Conservation (phyloP, 805 yeast species). For the Zygosaccharomyces bisporus region DNA sequence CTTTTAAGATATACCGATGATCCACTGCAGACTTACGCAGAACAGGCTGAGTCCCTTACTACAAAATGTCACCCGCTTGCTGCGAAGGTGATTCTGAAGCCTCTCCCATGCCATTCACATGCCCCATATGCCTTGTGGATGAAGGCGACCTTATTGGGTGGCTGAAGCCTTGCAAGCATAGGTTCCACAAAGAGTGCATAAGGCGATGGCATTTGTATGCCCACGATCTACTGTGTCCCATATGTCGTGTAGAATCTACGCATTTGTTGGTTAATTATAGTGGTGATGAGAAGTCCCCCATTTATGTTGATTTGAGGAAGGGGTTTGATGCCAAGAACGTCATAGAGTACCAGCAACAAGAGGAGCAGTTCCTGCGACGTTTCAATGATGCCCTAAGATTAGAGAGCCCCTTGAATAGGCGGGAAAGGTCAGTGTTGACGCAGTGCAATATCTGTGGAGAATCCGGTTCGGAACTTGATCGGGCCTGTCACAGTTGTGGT, state of each 20-base stretch:
- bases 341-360: conserved; percentile 11
- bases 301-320: conserved; percentile 14
- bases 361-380: conserved; percentile 6
- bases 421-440: conserved; percentile 3
- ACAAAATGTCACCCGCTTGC: background rate
- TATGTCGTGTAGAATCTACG: conserved; percentile 25
- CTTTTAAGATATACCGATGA: conserved; percentile 1
- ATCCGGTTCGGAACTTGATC: conserved; percentile 10
- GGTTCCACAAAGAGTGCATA: conserved; percentile 56
- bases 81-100: background rate
- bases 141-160: conserved; percentile 26
- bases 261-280: conserved; percentile 2
- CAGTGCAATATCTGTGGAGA: conserved; percentile 26
- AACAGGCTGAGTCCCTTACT: background rate
- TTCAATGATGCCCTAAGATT: conserved; percentile 7
- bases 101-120: conserved; percentile 25
- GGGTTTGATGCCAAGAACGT: conserved; percentile 17
- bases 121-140: conserved; percentile 59
- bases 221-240: conserved; percentile 29
- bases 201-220: conserved; percentile 45
- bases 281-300: conserved; percentile 2
- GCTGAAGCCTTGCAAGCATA: conserved; percentile 49
- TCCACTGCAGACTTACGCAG: background rate
- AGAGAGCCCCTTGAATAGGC: background rate
- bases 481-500: conserved; percentile 19